Evolutionary conservation across 2,329 filamentous ascomycete species (phyloP).

Genomic region (Stagonosporopsis vannaccii): DNA sequence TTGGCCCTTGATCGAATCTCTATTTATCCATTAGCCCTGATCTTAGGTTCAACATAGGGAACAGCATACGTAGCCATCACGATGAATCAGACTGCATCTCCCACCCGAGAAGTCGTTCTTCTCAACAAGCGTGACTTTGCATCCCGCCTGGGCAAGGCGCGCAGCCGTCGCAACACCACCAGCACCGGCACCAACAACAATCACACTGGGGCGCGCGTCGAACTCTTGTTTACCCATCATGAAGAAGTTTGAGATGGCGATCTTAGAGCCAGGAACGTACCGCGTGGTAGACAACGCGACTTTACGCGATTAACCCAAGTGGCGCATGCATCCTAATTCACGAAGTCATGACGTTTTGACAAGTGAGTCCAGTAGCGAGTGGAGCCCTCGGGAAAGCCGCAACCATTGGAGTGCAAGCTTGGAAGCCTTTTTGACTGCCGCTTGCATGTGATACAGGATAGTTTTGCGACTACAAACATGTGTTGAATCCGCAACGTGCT

Average conservation of each 20-base stretch:
- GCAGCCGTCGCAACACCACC: conserved; percentile 77
- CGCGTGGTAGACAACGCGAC: conserved; percentile 14
- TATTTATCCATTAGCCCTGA: conserved; percentile 28
- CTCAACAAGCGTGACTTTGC: conserved; percentile 77
- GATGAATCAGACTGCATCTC: conserved; percentile 70
- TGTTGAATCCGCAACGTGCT: conserved; percentile 4
- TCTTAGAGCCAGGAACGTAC: conserved; percentile 11
- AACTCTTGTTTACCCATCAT: conserved; percentile 20
- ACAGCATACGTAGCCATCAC: conserved; percentile 61
- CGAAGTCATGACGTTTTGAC: conserved; percentile 22
- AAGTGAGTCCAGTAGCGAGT: conserved; percentile 13
- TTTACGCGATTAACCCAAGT: conserved; percentile 17
- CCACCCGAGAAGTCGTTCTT: conserved; percentile 78
- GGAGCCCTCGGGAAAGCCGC: conserved; percentile 12
- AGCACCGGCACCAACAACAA: conserved; percentile 67
- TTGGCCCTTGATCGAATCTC: conserved; percentile 80
- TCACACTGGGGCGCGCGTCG: conserved; percentile 33
- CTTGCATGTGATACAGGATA: conserved; percentile 12
- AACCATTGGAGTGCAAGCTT: conserved; percentile 11
- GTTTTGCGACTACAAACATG: background rate
- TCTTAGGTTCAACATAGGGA: background rate
- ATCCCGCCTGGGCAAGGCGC: conserved; percentile 73
- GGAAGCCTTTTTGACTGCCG: conserved; percentile 6
- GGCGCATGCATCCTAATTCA: conserved; percentile 20
- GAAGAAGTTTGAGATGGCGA: conserved; percentile 10